Base-by-base conservation (phyloP, 345 rosid species). In the Brassica incana region DNA sequence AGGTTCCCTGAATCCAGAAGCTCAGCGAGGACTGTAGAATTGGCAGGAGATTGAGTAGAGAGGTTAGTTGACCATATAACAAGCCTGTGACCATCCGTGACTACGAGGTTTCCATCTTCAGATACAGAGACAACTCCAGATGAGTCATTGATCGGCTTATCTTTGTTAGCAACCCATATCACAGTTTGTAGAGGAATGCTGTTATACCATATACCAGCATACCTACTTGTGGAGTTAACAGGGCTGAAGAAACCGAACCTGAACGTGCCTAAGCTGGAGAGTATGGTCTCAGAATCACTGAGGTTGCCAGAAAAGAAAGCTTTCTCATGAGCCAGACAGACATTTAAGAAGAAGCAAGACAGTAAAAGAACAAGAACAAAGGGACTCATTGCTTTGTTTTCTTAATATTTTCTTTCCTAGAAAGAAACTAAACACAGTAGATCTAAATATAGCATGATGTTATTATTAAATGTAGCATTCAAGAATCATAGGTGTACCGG, bases 1-100 rank as follows among this genome's bases (percentile, higher is more conserved):
- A 92, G 85, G 72, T 89, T 87, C 60, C 95, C 95, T 0, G 86
- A 23, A 59, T 87, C 91, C 48, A 70, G 20, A 65, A 92, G 84
- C 81, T 71, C 81, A 18, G 90, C 90, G 25, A 54, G 23, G 8
- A 58, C 83, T 3, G 84, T 68, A 36, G 81, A 74, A 54, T 69
- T 74, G 27, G 69, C 12, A 27, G 3, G 48, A 2, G 5, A 58
- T 20, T 27, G 58, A 38, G 15, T 63, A 52, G 84, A 74, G 74
- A 81, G 77, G 63, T 75, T 79, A 18, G 90, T 85, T 36, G 95
- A 88, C 95, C 93, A 90, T 1, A 90, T 43, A 35, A 77, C 38
- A 75, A 82, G 79, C 2, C 63, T 56, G 65, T 72, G 64, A 10
- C 84, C 83, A 75, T 86, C 85, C 35, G 73, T 56, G 63, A 88